phyloP scores from a whole-genome alignment of 2,329 filamentous ascomycete species.

The Ilyonectria destructans region DNA sequence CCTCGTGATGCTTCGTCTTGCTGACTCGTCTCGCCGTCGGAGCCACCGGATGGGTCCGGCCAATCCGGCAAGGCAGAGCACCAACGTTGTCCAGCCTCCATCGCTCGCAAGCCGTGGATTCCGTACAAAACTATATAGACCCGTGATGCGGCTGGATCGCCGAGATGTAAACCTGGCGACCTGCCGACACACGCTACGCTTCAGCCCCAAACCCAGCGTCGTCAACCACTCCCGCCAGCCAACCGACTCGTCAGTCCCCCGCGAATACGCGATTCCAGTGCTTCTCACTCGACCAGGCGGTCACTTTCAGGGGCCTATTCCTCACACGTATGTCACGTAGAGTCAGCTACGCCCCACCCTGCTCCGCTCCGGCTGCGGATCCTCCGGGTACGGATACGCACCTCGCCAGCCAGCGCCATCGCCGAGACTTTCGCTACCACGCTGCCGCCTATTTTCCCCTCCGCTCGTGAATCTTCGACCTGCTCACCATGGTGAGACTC shows the following conservation, averaged over 20 bases:
- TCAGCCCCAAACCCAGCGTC: background rate
- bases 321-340: conserved; percentile 6
- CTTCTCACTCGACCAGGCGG: too few species aligned
- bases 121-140: background rate
- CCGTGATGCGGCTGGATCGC: conserved; percentile 23
- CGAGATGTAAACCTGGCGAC: background rate
- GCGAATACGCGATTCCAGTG: background rate
- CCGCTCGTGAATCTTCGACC: background rate
- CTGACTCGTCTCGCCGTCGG: conserved; percentile 3
- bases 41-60: conserved; percentile 1
- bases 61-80: conserved; percentile 8
- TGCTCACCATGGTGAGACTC: conserved; percentile 51
- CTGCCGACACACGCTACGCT: conserved; percentile 9
- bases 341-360: conserved; percentile 2
- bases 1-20: background rate
- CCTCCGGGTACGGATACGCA: conserved; percentile 6
- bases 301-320: background rate
- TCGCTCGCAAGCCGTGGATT: background rate
- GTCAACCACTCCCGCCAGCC: background rate
- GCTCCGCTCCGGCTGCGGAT: conserved; percentile 16
- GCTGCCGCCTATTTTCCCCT: conserved; percentile 14
- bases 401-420: conserved; percentile 28
- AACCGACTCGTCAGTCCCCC: background rate
- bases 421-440: conserved; percentile 30
- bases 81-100: conserved; percentile 19